A percentile compares a stretch with the other conserved stretches of the same genome.
phyloP scores from a whole-genome alignment of 805 yeast species.

The Ogataea thermomethanolica region DNA sequence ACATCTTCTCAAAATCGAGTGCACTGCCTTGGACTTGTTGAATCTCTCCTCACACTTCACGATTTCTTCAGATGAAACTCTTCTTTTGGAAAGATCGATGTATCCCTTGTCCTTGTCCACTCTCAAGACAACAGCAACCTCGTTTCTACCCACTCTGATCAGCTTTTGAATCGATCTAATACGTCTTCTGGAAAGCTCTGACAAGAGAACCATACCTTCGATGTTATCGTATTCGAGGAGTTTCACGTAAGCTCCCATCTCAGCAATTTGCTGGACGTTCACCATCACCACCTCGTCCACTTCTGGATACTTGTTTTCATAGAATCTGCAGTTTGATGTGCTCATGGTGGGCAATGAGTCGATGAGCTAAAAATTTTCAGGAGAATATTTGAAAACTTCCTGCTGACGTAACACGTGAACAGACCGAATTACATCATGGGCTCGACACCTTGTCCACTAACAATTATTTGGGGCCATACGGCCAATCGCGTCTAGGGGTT shows the following conservation, averaged over 20 bases:
- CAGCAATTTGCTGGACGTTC: slow-evolving; percentile 96
- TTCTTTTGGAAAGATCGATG: slow-evolving; percentile 94
- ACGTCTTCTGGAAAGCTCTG: slow-evolving; percentile 97
- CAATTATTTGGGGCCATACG: too few species aligned
- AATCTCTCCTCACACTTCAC: slow-evolving; percentile 96
- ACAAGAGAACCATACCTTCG: slow-evolving; percentile 96
- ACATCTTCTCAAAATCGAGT: slow-evolving; percentile 96
- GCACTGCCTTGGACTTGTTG: slow-evolving; percentile 95
- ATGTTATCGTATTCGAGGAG: slow-evolving; percentile 95
- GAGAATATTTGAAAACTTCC: slow-evolving; percentile 1
- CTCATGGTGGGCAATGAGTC: slow-evolving; percentile 49
- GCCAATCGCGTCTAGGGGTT: not conserved
- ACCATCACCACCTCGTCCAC: slow-evolving; percentile 99
- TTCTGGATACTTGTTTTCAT: slow-evolving; percentile 97
- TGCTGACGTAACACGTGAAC: slow-evolving; percentile 5
- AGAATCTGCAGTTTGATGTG: slow-evolving; percentile 89
- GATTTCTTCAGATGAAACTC: slow-evolving; percentile 97
- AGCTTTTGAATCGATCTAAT: slow-evolving; percentile 95
- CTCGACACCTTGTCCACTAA: too few species aligned
- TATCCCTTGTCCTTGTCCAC: slow-evolving; percentile 99
- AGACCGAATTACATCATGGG: too few species aligned
- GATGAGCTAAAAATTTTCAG: slow-evolving; percentile 11
- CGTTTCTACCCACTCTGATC: slow-evolving; percentile 97
- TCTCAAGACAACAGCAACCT: slow-evolving; percentile 95
- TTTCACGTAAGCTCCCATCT: slow-evolving; percentile 98